Conservation (phyloP, 768 basidiomycete species). For the Crassisporium funariophilum region DNA sequence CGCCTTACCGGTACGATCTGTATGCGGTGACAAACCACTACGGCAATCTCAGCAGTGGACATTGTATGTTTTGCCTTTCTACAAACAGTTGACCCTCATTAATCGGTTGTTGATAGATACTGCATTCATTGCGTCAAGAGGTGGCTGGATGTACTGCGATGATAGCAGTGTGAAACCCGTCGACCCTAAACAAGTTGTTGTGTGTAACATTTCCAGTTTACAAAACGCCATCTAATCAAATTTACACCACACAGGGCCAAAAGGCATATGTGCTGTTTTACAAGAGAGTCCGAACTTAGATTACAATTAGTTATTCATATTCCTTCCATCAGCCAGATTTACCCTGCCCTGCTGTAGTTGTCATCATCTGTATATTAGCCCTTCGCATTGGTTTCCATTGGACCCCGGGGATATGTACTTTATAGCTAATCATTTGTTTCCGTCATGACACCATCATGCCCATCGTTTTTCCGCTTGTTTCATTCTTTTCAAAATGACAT, state of each 20-base stretch:
- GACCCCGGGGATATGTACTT: constrained; percentile 36
- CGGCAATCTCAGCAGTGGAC: constrained; percentile 91
- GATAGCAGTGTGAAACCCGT: constrained; percentile 83
- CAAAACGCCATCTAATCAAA: constrained; percentile 4
- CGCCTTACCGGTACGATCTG: constrained; percentile 90
- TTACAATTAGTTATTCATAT: constrained; percentile 35
- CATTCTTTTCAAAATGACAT: constrained; percentile 44
- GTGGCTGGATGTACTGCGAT: constrained; percentile 92
- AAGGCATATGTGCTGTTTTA: constrained; percentile 86
- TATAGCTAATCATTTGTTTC: constrained; percentile 28
- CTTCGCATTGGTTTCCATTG: constrained; percentile 29
- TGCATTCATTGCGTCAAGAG: constrained; percentile 83
- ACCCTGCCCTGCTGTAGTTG: constrained; percentile 20
- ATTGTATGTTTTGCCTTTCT: constrained; percentile 65
- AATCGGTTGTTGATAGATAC: constrained; percentile 85
- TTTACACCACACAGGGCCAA: constrained; percentile 33
- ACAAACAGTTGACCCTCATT: background rate
- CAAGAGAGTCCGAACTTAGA: constrained; percentile 59
- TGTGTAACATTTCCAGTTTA: constrained; percentile 39
- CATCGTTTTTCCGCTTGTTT: constrained; percentile 30
- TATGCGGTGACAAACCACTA: constrained; percentile 97
- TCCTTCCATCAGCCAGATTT: constrained; percentile 16
- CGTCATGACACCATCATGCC: constrained; percentile 40
- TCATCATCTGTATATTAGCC: constrained; percentile 33
- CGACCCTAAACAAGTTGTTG: constrained; percentile 81